phyloP scores from a whole-genome alignment of 2,329 filamentous ascomycete species.

The Colletotrichum salicis region DNA sequence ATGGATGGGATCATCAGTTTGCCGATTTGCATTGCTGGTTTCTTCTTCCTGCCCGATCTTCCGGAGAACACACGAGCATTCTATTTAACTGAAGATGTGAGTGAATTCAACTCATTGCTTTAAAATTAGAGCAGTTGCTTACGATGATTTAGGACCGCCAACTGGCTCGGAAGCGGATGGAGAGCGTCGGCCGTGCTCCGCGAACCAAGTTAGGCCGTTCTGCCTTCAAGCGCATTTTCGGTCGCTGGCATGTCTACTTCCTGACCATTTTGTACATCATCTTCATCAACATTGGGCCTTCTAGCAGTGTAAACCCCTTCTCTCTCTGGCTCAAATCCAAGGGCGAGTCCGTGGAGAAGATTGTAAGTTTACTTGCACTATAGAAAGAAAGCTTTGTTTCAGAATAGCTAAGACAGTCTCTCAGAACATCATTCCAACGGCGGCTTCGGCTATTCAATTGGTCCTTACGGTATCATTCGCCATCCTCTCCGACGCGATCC shows the following conservation, averaged over 20 bases:
- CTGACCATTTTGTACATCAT: slow-evolving; percentile 50
- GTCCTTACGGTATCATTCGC: slow-evolving; percentile 30
- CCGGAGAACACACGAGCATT: slow-evolving; percentile 44
- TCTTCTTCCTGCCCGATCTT: slow-evolving; percentile 50
- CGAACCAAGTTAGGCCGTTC: slow-evolving; percentile 60
- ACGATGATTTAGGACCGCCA: slow-evolving; percentile 3
- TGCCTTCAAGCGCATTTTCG: slow-evolving; percentile 30
- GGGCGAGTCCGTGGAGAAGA: slow-evolving; percentile 59
- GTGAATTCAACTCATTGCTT: neutral
- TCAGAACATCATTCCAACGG: slow-evolving; percentile 32
- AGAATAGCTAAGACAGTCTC: neutral
- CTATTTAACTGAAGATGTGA: slow-evolving; percentile 39
- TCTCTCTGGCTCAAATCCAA: slow-evolving; percentile 53
- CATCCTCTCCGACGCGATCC: slow-evolving; percentile 28
- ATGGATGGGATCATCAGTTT: slow-evolving; percentile 57
- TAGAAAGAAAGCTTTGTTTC: neutral
- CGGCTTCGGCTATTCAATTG: slow-evolving; percentile 26
- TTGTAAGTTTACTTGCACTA: slow-evolving; percentile 55
- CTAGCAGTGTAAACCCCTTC: slow-evolving; percentile 48
- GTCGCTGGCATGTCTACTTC: slow-evolving; percentile 49
- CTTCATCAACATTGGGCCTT: slow-evolving; percentile 61
- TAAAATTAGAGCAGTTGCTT: neutral
- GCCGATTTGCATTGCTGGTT: slow-evolving; percentile 50
- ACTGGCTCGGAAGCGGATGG: slow-evolving; percentile 21
- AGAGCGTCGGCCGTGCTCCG: slow-evolving; percentile 60